phyloP scores from a whole-genome alignment of 768 basidiomycete genomes.

The Grammothele lineata region DNA sequence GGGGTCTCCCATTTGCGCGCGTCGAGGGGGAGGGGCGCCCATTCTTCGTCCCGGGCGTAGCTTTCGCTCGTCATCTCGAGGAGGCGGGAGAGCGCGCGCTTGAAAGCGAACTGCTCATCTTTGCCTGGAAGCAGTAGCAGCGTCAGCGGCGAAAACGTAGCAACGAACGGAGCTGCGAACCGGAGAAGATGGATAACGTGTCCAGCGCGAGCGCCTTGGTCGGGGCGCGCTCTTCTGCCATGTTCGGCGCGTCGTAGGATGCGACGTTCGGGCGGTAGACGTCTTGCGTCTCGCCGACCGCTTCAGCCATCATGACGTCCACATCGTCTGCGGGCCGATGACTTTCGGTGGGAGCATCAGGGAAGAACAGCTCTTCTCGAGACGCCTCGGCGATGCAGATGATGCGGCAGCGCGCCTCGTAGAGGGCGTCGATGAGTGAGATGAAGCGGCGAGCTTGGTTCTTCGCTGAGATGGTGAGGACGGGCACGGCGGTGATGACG shows the following conservation, averaged over 20 bases:
- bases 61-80: constrained; percentile 49
- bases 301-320: constrained; percentile 43
- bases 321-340: constrained; percentile 5
- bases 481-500: constrained; percentile 45
- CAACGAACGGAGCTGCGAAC: constrained; percentile 20
- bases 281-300: constrained; percentile 44
- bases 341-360: constrained; percentile 34
- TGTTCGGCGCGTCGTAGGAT: constrained; percentile 41
- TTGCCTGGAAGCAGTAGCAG: constrained; percentile 31
- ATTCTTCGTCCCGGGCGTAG: constrained; percentile 30
- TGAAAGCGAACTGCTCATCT: constrained; percentile 62
- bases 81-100: constrained; percentile 54
- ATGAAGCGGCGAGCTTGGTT: constrained; percentile 59
- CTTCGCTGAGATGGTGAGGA: constrained; percentile 46
- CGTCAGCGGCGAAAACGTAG: neutral
- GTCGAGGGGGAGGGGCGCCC: constrained; percentile 32
- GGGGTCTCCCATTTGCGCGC: constrained; percentile 33
- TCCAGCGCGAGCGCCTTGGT: constrained; percentile 34
- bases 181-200: constrained; percentile 49
- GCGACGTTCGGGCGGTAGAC: constrained; percentile 53
- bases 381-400: constrained; percentile 36
- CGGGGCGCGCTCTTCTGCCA: constrained; percentile 27
- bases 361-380: constrained; percentile 50
- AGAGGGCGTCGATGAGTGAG: constrained; percentile 56
- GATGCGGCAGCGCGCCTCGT: constrained; percentile 38